Base-by-base conservation (phyloP, 768 basidiomycete species). In the Candolleomyces efflorescens region DNA sequence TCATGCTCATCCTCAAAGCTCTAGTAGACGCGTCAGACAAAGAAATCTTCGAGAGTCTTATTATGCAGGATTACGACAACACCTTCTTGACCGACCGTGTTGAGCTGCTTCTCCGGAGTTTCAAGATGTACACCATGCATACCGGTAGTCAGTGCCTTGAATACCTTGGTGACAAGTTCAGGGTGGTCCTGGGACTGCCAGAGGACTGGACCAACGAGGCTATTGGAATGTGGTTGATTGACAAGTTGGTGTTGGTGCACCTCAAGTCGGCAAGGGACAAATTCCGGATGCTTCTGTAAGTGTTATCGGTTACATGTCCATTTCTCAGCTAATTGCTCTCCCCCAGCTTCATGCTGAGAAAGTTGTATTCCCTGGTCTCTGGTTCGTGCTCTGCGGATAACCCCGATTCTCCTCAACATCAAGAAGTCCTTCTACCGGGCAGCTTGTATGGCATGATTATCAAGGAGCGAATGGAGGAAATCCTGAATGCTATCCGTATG, bases 81-180 rank as follows among this genome's bases (percentile, higher is more conserved):
- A 98, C 97, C 0, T 98, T 98, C 75, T 75, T 99, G 71, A 95
- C 94, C 5, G 97, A 98, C 71, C 92, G 97, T 48, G 92, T 98
- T 36, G 97, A 99, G 72, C 76, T 98, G 6, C 77, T 99, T 18
- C 75, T 99, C 32, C 84, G 97, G 55, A 94, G 93, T 65, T 98
- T 96, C 82, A 98, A 98, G 75, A 87, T 84, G 71, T 98, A 92
- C 73, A 85, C 81, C 38, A 78, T 99, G 62, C 83, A 86, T 64
- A 97, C 93, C 3, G 89, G 92, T 17, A 84, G 89, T 41, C 91
- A 96, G 70, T 97, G 94, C 70, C 78, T 98, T 63, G 92, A 94
- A 65, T 98, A 94, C 72, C 78, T 99, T 7, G 97, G 97, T 22
- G 90, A 94, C 74, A 98, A 96, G 73, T 99, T 99, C 76, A 83